Evolutionary conservation across 805 yeast genomes (phyloP).

Genomic region (Wickerhamiella bombiphila): DNA sequence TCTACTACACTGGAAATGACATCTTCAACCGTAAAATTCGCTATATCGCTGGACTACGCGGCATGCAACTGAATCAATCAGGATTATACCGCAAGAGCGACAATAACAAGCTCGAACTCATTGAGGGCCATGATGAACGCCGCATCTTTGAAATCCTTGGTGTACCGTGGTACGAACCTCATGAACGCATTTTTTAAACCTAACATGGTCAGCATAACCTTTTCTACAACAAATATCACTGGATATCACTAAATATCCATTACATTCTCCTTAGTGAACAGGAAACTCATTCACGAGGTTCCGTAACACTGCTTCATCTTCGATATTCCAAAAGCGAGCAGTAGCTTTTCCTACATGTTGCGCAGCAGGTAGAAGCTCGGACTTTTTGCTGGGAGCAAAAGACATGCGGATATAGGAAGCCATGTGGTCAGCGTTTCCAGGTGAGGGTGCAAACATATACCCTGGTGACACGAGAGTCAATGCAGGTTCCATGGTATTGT

Average conservation of each 20-base stretch:
- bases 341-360: conserved; percentile 1
- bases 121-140: conserved; percentile 33
- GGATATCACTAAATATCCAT: no score
- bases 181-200: conserved; percentile 15
- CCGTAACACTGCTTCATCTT: background rate
- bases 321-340: background rate
- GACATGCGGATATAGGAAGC: conserved; percentile 16
- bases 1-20: conserved; percentile 43
- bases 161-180: conserved; percentile 26
- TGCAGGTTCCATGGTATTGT: conserved; percentile 14
- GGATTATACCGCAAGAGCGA: conserved; percentile 28
- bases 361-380: conserved; percentile 4
- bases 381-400: conserved; percentile 15
- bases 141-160: conserved; percentile 33
- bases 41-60: conserved; percentile 28
- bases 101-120: conserved; percentile 14
- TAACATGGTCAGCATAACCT: no score
- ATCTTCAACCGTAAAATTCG: conserved; percentile 36
- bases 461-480: conserved; percentile 20
- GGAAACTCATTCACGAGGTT: conserved; percentile 1
- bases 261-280: background rate
- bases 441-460: conserved; percentile 17
- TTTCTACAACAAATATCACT: no score
- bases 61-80: conserved; percentile 28
- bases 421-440: conserved; percentile 14